A percentile compares a stretch with the other conserved stretches of the same genome.
Evolutionary conservation across 108 stramenopile genomes (phyloP).

Genomic region (Nannochloropsis oceanica): DNA sequence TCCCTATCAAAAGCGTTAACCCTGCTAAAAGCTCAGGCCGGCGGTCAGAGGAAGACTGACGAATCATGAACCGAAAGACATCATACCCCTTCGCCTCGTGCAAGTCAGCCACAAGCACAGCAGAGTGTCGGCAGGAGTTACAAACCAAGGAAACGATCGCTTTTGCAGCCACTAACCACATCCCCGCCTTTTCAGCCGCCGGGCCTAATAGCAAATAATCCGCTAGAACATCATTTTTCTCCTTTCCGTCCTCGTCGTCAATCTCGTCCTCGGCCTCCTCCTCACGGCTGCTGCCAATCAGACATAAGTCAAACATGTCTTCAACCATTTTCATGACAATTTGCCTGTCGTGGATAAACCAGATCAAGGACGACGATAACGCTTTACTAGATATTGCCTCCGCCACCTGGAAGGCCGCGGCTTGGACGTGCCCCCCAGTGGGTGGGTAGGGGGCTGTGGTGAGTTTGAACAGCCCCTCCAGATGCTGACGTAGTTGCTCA

Average conservation of each 20-base stretch:
- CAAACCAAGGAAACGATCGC: slow-evolving; percentile 60
- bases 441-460: slow-evolving; percentile 67
- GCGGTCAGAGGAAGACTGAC: slow-evolving; percentile 46
- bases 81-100: slow-evolving; percentile 69
- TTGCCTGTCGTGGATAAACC: slow-evolving; percentile 74
- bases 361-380: slow-evolving; percentile 61
- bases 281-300: slow-evolving; percentile 32
- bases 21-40: slow-evolving; percentile 60
- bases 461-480: slow-evolving; percentile 73
- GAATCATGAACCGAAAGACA: slow-evolving; percentile 56
- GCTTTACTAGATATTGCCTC: slow-evolving; percentile 57
- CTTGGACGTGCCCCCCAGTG: slow-evolving; percentile 64
- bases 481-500: slow-evolving; percentile 73
- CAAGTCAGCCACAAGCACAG: slow-evolving; percentile 67
- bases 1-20: slow-evolving; percentile 48
- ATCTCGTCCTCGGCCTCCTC: not conserved
- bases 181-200: slow-evolving; percentile 58
- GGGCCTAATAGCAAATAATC: slow-evolving; percentile 43
- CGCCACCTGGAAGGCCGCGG: slow-evolving; percentile 64
- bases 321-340: slow-evolving; percentile 86
- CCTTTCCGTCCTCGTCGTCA: slow-evolving; percentile 25
- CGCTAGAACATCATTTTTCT: not conserved
- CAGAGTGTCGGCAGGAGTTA: slow-evolving; percentile 50
- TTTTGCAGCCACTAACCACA: slow-evolving; percentile 64
- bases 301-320: slow-evolving; percentile 73